Evolutionary conservation across 495 filamentous ascomycete genomes (phyloP).

Genomic region (Massariosphaeria phaeospora): DNA sequence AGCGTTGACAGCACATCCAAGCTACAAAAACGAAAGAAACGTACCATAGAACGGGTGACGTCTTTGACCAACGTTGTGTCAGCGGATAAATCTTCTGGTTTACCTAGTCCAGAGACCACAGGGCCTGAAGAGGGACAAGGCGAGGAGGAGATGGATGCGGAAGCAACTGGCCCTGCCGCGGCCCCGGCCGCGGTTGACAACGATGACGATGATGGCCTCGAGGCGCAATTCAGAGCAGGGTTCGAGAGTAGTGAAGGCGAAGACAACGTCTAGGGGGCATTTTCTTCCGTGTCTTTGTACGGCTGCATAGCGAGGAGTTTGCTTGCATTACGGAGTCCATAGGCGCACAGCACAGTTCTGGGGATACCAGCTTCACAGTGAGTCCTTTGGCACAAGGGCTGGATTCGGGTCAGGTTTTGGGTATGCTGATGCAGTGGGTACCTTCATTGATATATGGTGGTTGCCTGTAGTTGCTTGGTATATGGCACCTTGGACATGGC

Average conservation of each 20-base stretch:
- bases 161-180: constrained; percentile 40
- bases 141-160: constrained; percentile 32
- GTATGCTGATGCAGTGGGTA: too few species aligned
- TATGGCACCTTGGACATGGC: too few species aligned
- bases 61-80: constrained; percentile 43
- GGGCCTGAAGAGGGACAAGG: constrained; percentile 49
- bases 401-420: too few species aligned
- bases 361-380: constrained; percentile 1
- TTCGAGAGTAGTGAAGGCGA: constrained; percentile 44
- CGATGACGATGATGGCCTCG: constrained; percentile 52
- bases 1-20: constrained; percentile 49
- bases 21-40: constrained; percentile 45
- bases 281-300: constrained; percentile 2
- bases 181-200: constrained; percentile 46
- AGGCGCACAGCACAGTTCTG: neutral
- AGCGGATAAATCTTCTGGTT: constrained; percentile 32
- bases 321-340: constrained; percentile 11
- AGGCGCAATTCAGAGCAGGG: constrained; percentile 63
- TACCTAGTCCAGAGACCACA: constrained; percentile 48
- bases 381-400: too few species aligned
- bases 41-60: constrained; percentile 37
- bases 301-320: constrained; percentile 33
- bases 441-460: too few species aligned
- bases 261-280: constrained; percentile 2
- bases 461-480: too few species aligned